Conservation (phyloP, 1,139 yeast species). For the Yamadazyma sp. region DNA sequence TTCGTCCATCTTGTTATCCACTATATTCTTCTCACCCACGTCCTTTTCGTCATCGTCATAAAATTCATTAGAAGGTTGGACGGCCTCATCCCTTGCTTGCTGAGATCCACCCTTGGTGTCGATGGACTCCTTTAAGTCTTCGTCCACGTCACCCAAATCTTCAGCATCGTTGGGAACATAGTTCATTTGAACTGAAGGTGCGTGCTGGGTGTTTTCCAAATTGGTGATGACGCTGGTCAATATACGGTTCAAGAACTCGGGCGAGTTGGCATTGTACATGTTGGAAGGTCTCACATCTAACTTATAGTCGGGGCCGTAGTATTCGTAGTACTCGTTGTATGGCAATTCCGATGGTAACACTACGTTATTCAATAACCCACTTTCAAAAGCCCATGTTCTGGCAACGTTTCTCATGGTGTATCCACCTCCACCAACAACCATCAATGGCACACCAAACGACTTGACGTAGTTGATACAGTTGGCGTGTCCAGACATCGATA, state of each 20-base stretch:
- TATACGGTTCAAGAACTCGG: constrained; percentile 87
- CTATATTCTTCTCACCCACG: constrained; percentile 37
- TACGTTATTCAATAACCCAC: constrained; percentile 83
- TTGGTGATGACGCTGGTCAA: constrained; percentile 74
- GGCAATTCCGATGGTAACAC: constrained; percentile 82
- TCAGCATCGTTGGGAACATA: constrained; percentile 86
- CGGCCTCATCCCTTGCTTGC: constrained; percentile 71
- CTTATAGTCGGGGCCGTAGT: constrained; percentile 94
- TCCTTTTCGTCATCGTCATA: constrained; percentile 63
- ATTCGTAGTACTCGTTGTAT: constrained; percentile 93
- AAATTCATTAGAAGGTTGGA: constrained; percentile 67
- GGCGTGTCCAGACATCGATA: constrained; percentile 90
- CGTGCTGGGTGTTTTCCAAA: constrained; percentile 85
- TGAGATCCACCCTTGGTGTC: constrained; percentile 93
- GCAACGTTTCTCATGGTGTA: constrained; percentile 97
- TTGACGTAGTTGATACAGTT: constrained; percentile 88
- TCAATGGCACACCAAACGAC: constrained; percentile 82
- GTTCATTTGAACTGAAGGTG: constrained; percentile 94
- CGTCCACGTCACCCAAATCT: constrained; percentile 78
- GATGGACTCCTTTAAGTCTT: constrained; percentile 67
- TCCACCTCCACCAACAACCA: constrained; percentile 97
- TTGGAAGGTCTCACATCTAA: constrained; percentile 92
- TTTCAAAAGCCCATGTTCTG: constrained; percentile 93
- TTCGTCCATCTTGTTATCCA: constrained; percentile 7
- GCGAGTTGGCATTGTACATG: constrained; percentile 94